Percentiles rank a stretch among this genome's conserved stretches.
Evolutionary conservation across 495 filamentous ascomycete genomes (phyloP).

Genomic region (Acidomyces sp.): DNA sequence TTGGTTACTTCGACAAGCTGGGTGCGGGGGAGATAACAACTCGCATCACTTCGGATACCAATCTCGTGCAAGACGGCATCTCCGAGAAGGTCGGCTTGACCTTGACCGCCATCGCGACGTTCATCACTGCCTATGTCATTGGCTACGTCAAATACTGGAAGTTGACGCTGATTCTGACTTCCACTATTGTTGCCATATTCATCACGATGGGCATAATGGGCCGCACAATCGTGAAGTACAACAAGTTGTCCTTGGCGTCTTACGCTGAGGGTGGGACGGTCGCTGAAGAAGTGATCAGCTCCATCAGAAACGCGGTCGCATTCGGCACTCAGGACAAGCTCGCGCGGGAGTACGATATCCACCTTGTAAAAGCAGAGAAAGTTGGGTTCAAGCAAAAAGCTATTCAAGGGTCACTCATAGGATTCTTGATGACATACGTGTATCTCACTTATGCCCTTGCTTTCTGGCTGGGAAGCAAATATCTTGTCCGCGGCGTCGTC

Average conservation of each 20-base stretch:
- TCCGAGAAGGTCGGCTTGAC: conserved; percentile 77
- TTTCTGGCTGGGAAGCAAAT: conserved; percentile 89
- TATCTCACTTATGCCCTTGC: conserved; percentile 80
- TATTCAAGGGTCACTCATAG: conserved; percentile 61
- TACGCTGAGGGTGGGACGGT: conserved; percentile 78
- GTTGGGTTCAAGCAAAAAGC: conserved; percentile 66
- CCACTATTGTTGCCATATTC: conserved; percentile 61
- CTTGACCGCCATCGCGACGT: conserved; percentile 59
- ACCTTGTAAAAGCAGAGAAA: conserved; percentile 57
- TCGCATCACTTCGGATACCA: conserved; percentile 81
- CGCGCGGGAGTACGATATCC: conserved; percentile 65
- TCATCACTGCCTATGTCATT: conserved; percentile 78
- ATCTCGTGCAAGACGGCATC: conserved; percentile 75
- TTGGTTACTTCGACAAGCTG: conserved; percentile 83
- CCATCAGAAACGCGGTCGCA: conserved; percentile 81
- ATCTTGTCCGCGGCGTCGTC: conserved; percentile 54
- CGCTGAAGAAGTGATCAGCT: conserved; percentile 89
- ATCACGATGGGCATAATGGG: conserved; percentile 60
- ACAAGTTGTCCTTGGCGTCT: conserved; percentile 58
- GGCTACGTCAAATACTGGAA: conserved; percentile 78
- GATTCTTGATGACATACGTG: conserved; percentile 65
- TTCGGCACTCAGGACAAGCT: conserved; percentile 88
- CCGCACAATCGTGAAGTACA: conserved; percentile 63
- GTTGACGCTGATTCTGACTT: conserved; percentile 68
- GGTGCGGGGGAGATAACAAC: conserved; percentile 89